phyloP scores from a whole-genome alignment of 1,139 yeast species.

The Torulaspora pretoriensis region DNA sequence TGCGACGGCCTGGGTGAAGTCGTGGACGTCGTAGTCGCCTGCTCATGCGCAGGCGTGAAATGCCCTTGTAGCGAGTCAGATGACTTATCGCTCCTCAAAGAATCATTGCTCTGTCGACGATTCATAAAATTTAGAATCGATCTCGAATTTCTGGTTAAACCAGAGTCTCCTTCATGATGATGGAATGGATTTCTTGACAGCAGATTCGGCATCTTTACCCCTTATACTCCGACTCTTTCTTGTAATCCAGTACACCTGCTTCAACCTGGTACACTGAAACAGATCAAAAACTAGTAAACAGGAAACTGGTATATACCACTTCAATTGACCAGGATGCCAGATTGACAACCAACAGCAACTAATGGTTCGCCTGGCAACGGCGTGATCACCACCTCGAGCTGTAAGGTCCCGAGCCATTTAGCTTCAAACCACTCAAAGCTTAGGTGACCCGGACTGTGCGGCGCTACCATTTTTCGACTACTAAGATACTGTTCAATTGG shows the following conservation, averaged over 20 bases:
- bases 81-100: constrained; percentile 30
- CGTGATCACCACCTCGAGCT: constrained; percentile 1
- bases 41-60: constrained; percentile 12
- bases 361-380: neutral
- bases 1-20: constrained; percentile 39
- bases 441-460: neutral
- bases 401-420: constrained; percentile 1
- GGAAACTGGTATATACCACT: constrained; percentile 1
- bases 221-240: neutral
- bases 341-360: neutral
- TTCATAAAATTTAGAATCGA: constrained; percentile 30
- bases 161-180: constrained; percentile 15
- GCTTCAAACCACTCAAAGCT: neutral
- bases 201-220: constrained; percentile 22
- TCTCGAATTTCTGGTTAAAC: constrained; percentile 23
- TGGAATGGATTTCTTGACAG: constrained; percentile 29
- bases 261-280: too few species aligned
- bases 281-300: neutral
- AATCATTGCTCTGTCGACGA: constrained; percentile 30
- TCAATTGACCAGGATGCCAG: neutral
- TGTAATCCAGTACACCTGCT: too few species aligned
- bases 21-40: constrained; percentile 7
- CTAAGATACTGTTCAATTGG: too few species aligned
- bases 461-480: neutral
- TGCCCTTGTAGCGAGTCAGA: constrained; percentile 20